These are phyloP conservation scores for Botryotinia globosa DNA, from an alignment of 2,329 filamentous ascomycete species.

Conservation along the genomic window DNA sequence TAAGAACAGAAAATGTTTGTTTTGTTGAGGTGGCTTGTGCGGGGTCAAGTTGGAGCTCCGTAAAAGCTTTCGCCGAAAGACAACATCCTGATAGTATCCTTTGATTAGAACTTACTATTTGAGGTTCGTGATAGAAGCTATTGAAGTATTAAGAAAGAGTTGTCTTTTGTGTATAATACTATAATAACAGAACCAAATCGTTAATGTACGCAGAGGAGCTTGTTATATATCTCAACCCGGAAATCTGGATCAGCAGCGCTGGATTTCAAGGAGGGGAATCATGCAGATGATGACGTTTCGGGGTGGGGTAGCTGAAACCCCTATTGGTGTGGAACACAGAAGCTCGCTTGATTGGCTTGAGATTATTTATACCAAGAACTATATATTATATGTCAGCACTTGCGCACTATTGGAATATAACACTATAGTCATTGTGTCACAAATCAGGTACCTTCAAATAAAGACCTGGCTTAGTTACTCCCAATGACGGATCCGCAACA, in stretches of 20 bases:
- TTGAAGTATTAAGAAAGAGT: background rate
- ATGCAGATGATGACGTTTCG: conserved; percentile 15
- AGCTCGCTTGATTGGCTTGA: background rate
- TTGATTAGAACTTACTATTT: background rate
- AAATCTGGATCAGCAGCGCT: background rate
- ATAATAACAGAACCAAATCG: too few relatives aligned
- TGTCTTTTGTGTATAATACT: background rate
- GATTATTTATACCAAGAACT: background rate
- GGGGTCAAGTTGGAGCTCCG: background rate
- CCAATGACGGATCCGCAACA: too few relatives aligned
- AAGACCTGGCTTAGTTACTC: too few relatives aligned
- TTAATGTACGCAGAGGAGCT: background rate
- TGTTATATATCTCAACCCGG: background rate
- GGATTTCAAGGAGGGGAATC: conserved; percentile 9
- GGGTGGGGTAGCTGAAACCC: conserved; percentile 12
- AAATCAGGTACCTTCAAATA: too few relatives aligned
- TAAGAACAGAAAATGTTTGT: background rate
- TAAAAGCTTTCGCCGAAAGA: background rate
- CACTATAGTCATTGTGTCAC: too few relatives aligned
- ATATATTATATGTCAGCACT: too few relatives aligned
- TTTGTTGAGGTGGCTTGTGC: conserved; percentile 10
- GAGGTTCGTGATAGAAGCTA: background rate
- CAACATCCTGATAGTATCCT: background rate
- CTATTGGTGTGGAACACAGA: background rate
- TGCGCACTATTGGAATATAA: too few relatives aligned